Percentiles rank a stretch among this genome's conserved stretches.
These are phyloP conservation scores for Diaporthe longicolla DNA, from an alignment of 2,329 filamentous ascomycete species.

Conservation along the genomic window DNA sequence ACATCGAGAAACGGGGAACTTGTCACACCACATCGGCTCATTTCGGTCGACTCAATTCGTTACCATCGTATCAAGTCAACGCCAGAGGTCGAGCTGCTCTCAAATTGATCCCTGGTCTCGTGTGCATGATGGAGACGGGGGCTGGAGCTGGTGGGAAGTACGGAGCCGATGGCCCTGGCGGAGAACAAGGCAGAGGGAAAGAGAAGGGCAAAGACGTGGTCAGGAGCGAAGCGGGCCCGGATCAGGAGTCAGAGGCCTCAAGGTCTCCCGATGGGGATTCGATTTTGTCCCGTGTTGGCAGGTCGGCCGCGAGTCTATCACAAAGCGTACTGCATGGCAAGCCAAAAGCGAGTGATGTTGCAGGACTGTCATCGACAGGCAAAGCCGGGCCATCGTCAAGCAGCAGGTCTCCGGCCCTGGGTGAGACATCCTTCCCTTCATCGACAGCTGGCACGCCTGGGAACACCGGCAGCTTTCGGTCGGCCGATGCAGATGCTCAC, in stretches of 20 bases:
- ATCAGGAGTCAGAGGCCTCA: background rate
- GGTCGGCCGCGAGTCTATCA: conserved; percentile 45
- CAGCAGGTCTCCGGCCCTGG: conserved; percentile 6
- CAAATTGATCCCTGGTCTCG: background rate
- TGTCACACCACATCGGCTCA: conserved; percentile 6
- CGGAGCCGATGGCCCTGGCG: background rate
- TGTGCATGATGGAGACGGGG: conserved; percentile 30
- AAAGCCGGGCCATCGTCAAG: conserved; percentile 38
- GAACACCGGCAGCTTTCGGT: conserved; percentile 47
- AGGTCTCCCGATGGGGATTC: conserved; percentile 34
- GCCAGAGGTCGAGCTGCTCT: background rate
- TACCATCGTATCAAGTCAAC: background rate
- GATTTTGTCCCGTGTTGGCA: conserved; percentile 44
- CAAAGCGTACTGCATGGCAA: conserved; percentile 46
- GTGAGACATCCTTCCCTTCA: conserved; percentile 46
- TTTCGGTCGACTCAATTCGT: background rate
- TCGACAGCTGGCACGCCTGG: conserved; percentile 36
- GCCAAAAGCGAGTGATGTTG: conserved; percentile 34
- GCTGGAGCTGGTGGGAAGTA: background rate
- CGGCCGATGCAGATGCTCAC: conserved; percentile 48
- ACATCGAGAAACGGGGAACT: background rate
- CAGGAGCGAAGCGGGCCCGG: conserved; percentile 26
- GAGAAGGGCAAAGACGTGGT: conserved; percentile 38
- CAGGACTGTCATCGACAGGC: conserved; percentile 27
- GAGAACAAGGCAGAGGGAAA: conserved; percentile 27